Evolutionary conservation across 306 rosid species (phyloP).

Genomic region (Albizia julibrissin): DNA sequence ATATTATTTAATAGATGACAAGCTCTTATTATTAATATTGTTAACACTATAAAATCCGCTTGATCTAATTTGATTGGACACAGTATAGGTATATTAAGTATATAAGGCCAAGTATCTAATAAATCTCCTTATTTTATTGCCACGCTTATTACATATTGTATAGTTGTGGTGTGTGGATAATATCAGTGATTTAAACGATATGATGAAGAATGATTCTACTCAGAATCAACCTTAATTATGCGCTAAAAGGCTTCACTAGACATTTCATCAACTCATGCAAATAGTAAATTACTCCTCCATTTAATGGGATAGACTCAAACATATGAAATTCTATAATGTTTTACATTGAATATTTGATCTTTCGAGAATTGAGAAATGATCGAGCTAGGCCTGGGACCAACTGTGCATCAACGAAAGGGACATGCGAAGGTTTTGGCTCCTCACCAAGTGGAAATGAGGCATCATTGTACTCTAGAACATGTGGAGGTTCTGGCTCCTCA

Average conservation of each 20-base stretch:
- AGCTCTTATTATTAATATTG: no score
- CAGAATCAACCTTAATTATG: neutral
- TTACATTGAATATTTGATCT: neutral
- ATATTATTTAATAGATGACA: no score
- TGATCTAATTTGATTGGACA: no score
- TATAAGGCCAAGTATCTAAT: neutral
- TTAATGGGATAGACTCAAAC: neutral
- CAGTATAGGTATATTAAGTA: neutral
- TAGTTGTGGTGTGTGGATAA: neutral
- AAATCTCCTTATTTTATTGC: neutral
- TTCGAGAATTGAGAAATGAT: neutral
- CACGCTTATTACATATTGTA: neutral
- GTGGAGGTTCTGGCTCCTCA: neutral
- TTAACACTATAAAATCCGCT: neutral
- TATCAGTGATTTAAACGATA: neutral
- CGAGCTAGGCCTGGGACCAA: neutral
- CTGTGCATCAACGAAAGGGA: neutral
- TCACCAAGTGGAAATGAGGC: neutral
- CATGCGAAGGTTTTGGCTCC: neutral
- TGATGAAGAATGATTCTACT: neutral
- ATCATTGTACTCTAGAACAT: neutral
- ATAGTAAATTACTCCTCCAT: neutral
- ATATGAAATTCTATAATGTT: neutral
- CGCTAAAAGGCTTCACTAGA: neutral
- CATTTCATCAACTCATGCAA: neutral